Conservation (phyloP, 306 rosid species). For the Trifolium dubium region DNA sequence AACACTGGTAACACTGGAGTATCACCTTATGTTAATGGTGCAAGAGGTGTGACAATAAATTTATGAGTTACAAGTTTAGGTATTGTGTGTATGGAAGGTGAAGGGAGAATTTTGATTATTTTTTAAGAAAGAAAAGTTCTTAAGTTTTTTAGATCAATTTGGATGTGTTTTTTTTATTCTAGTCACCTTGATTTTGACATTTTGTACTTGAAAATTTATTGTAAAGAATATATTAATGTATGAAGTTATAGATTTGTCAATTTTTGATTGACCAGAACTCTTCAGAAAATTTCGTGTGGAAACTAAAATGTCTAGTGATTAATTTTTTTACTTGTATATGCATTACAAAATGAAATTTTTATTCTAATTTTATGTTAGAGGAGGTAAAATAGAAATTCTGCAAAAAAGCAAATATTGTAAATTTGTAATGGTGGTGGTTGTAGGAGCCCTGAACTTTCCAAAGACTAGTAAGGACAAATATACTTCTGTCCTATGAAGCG, state of each 20-base stretch:
- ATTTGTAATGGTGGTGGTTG: neutral
- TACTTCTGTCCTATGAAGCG: slow-evolving; percentile 31
- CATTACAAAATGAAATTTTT: neutral
- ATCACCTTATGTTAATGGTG: slow-evolving; percentile 85
- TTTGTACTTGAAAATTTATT: slow-evolving; percentile 10
- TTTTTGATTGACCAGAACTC: neutral
- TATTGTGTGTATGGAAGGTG: slow-evolving; percentile 1
- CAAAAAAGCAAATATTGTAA: neutral
- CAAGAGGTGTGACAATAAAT: slow-evolving; percentile 85
- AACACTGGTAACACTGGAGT: slow-evolving; percentile 34
- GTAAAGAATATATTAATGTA: neutral
- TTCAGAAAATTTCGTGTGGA: neutral
- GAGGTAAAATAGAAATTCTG: neutral
- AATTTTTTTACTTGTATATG: neutral
- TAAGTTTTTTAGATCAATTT: slow-evolving; percentile 4
- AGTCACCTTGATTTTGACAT: neutral
- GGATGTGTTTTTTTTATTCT: neutral
- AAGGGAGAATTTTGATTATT: slow-evolving; percentile 41
- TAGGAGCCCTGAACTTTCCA: neutral
- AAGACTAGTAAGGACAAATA: neutral
- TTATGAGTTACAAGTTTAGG: slow-evolving; percentile 40
- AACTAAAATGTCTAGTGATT: neutral
- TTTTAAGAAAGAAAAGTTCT: neutral
- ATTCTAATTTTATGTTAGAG: neutral
- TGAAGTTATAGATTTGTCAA: neutral